Evolutionary conservation across 2,329 filamentous ascomycete species (phyloP), one percentile per base, ranked within the genome.

Genomic region (Claviceps lovelessii): DNA sequence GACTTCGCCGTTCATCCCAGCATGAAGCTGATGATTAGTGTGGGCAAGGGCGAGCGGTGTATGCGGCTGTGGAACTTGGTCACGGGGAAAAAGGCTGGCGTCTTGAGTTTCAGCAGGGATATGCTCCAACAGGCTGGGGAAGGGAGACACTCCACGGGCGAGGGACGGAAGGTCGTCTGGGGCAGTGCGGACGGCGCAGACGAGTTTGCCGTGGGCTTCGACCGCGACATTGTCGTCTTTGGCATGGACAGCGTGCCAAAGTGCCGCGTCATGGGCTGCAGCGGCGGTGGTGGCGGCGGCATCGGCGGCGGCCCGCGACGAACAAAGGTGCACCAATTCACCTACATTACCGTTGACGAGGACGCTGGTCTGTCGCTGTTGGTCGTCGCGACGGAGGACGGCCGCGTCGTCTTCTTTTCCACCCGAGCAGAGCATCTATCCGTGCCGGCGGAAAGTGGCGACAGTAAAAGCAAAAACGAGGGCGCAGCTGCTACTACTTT

Each of bases 31-130:
- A 95, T 97, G 88, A 82, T 98, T 57, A 94, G 83, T 62, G 90
- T 97, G 9, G 86, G 88, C 61, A 88, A 85, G 63, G 90, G 90
- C 60, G 93, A 98, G 73, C 84, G 83, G 60, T 89, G 85, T 64
- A 94, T 98, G 87, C 77, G 93, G 59, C 70, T 97, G 60, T 98
- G 93, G 93, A 97, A 98, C 65, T 69, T 98, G 59, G 90, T 97
- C 60, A 97, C 91, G 3, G 93, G 90, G 17, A 95, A 91, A 73
- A 96, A 95, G 73, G 90, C 90, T 0, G 89, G 90, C 35, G 90
- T 95, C 53, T 73, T 98, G 61, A 93, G 88, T 66, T 97, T 97
- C 67, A 80, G 79, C 60, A 77, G 80, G 55, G 80, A 84, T 0
- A 77, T 93, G 63, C 74, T 97, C 53, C 75, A 80, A 48, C 82